Conservation (phyloP, 345 rosid genomes). For the Turnera subulata region DNA sequence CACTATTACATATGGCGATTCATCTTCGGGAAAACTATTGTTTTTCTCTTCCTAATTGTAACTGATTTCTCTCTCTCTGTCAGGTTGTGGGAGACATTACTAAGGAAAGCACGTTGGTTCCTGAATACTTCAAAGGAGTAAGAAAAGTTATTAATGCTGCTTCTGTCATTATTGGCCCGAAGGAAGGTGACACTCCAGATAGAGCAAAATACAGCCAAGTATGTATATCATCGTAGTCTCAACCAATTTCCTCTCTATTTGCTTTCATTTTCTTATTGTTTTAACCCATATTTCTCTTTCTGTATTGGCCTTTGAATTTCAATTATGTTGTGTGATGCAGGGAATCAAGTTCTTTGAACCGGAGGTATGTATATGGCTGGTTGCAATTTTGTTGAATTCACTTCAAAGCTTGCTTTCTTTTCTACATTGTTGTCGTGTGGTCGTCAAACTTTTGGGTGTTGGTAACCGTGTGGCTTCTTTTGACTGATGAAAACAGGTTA, state of each 20-base stretch:
- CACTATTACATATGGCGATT: neutral
- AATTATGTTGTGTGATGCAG: slow-evolving; percentile 40
- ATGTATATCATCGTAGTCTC: slow-evolving; percentile 5
- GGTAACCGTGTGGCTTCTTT: slow-evolving; percentile 10
- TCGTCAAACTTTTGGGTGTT: neutral
- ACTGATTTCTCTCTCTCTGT: neutral
- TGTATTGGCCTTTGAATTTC: slow-evolving; percentile 19
- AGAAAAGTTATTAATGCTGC: slow-evolving; percentile 77
- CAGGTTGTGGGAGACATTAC: slow-evolving; percentile 83
- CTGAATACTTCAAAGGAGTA: slow-evolving; percentile 79
- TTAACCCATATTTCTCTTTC: slow-evolving; percentile 1
- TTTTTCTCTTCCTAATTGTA: neutral
- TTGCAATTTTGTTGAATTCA: slow-evolving; percentile 7
- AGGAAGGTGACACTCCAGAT: slow-evolving; percentile 98
- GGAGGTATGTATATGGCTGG: slow-evolving; percentile 52
- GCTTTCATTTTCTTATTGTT: neutral
- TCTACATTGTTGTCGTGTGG: neutral
- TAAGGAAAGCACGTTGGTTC: slow-evolving; percentile 57
- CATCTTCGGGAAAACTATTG: too few species aligned
- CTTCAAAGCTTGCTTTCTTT: slow-evolving; percentile 6
- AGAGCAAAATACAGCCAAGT: slow-evolving; percentile 94
- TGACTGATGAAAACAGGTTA: slow-evolving; percentile 50
- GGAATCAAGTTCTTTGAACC: slow-evolving; percentile 98
- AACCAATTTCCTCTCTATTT: neutral
- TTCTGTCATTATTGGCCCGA: slow-evolving; percentile 93